phyloP scores from a whole-genome alignment of 2,329 filamentous ascomycete species.

The Xenosphaeropsis pyriputrescens region DNA sequence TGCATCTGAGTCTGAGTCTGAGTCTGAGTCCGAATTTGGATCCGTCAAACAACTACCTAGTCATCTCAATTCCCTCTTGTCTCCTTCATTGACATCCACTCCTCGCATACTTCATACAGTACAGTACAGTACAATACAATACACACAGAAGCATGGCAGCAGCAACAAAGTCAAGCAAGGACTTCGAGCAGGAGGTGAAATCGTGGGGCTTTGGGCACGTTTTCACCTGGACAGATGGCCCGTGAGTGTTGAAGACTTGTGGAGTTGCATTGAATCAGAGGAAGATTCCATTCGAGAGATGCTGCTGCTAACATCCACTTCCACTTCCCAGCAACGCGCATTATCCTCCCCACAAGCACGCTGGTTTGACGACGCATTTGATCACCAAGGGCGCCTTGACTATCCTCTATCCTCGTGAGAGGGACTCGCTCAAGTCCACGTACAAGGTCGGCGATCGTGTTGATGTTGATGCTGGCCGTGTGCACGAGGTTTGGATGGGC shows the following conservation, averaged over 20 bases:
- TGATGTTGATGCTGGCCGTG: conserved; percentile 47
- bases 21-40: no score
- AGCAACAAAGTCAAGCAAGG: conserved; percentile 23
- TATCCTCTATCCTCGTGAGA: conserved; percentile 49
- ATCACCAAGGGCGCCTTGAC: conserved; percentile 51
- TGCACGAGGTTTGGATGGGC: conserved; percentile 60
- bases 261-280: no score
- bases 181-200: conserved; percentile 44
- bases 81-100: no score
- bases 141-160: conserved; percentile 5
- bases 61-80: no score
- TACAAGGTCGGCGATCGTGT: conserved; percentile 45
- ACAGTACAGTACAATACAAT: no score
- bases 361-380: conserved; percentile 52
- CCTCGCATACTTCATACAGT: no score
- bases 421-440: conserved; percentile 31
- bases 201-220: conserved; percentile 57
- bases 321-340: conserved; percentile 39
- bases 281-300: no score
- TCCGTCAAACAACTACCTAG: no score
- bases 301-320: background rate
- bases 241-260: conserved; percentile 34
- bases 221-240: conserved; percentile 58
- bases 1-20: no score
- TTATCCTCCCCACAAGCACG: conserved; percentile 54